Conservation (phyloP, 371 early-diverging fungal genomes). For the Basidiobolus meristosporus region DNA sequence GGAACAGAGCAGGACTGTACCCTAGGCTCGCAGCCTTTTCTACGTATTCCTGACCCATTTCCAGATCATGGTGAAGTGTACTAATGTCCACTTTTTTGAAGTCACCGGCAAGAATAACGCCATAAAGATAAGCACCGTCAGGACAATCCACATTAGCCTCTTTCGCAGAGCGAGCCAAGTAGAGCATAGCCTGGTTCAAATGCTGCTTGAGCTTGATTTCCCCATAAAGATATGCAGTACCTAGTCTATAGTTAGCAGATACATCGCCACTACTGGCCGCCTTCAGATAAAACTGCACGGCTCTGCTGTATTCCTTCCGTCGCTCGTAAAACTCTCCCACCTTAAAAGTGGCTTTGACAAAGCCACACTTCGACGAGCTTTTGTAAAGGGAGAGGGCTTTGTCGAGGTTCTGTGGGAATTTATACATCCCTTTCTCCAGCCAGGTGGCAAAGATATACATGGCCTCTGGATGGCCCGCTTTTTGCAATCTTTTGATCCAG, state of each 20-base stretch:
- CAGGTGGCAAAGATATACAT: conserved; percentile 42
- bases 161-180: conserved; percentile 52
- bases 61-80: too few relatives aligned
- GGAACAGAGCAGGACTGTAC: conserved; percentile 48
- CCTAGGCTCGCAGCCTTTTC: too few relatives aligned
- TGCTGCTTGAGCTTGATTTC: conserved; percentile 28
- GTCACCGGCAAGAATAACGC: too few relatives aligned
- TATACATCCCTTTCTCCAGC: conserved; percentile 40
- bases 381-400: conserved; percentile 20
- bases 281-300: conserved; percentile 51
- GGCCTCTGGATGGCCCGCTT: conserved; percentile 44
- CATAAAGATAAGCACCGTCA: too few relatives aligned
- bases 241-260: conserved; percentile 29
- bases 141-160: too few relatives aligned
- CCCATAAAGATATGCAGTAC: conserved; percentile 33
- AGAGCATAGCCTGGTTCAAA: conserved; percentile 45
- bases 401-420: conserved; percentile 19
- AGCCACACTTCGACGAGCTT: conserved; percentile 12
- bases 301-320: conserved; percentile 27
- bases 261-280: conserved; percentile 51
- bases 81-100: too few relatives aligned
- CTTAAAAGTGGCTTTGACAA: conserved; percentile 16
- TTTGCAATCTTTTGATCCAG: conserved; percentile 39
- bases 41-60: too few relatives aligned
- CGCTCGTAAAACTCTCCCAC: conserved; percentile 14